Evolutionary conservation across 208 protist species (phyloP).

Genomic region (Leishmania amazonensis): DNA sequence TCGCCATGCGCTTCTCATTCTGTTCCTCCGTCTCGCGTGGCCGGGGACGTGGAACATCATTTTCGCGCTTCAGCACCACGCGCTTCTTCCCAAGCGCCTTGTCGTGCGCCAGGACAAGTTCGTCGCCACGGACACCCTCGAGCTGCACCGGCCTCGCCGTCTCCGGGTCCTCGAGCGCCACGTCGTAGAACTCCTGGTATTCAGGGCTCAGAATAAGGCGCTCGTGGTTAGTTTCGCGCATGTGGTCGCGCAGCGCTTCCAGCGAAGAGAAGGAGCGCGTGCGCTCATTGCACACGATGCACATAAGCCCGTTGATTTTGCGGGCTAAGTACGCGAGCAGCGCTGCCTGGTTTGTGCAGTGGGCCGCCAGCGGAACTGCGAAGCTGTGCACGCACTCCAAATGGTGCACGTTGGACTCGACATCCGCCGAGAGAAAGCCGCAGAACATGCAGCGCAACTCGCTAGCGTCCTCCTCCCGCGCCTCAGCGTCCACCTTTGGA

Average conservation of each 20-base stretch:
- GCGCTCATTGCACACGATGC: slow-evolving; percentile 88
- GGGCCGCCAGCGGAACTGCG: slow-evolving; percentile 63
- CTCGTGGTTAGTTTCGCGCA: slow-evolving; percentile 84
- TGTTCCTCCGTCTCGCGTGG: slow-evolving; percentile 65
- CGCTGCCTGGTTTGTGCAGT: slow-evolving; percentile 65
- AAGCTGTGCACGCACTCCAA: slow-evolving; percentile 70
- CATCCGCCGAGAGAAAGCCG: slow-evolving; percentile 47
- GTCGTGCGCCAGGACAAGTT: slow-evolving; percentile 43
- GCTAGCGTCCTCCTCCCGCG: slow-evolving; percentile 81
- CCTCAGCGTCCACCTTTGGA: slow-evolving; percentile 58
- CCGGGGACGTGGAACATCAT: slow-evolving; percentile 65
- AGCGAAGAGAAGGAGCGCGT: slow-evolving; percentile 72
- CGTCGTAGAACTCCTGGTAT: slow-evolving; percentile 87
- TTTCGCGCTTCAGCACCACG: slow-evolving; percentile 62
- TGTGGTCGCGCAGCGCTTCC: slow-evolving; percentile 84
- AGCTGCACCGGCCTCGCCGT: slow-evolving; percentile 41
- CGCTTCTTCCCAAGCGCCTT: slow-evolving; percentile 32
- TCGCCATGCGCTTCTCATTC: slow-evolving; percentile 53
- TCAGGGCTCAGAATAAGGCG: slow-evolving; percentile 74
- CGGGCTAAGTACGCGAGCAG: slow-evolving; percentile 83
- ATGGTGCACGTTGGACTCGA: slow-evolving; percentile 71
- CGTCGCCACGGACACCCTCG: slow-evolving; percentile 45
- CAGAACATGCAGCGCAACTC: slow-evolving; percentile 87
- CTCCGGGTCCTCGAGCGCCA: slow-evolving; percentile 64
- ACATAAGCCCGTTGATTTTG: slow-evolving; percentile 89